Evolutionary conservation across 768 basidiomycete species (phyloP).

Genomic region (Piloderma croceum): DNA sequence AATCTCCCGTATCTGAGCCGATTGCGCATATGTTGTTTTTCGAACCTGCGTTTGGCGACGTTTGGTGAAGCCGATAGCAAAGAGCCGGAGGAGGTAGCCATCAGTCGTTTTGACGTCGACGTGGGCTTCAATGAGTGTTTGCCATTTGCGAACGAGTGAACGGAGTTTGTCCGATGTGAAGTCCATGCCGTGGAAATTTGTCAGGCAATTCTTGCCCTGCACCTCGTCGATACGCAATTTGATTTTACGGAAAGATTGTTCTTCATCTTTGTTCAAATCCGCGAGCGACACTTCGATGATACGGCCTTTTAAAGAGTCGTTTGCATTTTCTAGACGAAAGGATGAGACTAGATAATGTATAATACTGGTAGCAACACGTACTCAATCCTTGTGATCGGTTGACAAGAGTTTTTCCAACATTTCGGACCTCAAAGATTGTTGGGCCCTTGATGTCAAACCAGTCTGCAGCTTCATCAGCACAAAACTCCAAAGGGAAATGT

Average conservation of each 20-base stretch:
- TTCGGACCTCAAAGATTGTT: constrained; percentile 92
- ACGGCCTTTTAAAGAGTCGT: constrained; percentile 96
- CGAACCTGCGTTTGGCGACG: constrained; percentile 92
- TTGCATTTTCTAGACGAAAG: constrained; percentile 78
- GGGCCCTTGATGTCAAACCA: constrained; percentile 99
- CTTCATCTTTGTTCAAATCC: constrained; percentile 99
- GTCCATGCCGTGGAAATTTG: constrained; percentile 99
- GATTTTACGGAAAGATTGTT: constrained; percentile 99
- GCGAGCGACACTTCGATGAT: constrained; percentile 94
- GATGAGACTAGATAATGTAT: constrained; percentile 8
- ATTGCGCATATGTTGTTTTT: constrained; percentile 98
- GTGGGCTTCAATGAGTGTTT: constrained; percentile 97
- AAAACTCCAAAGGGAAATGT: constrained; percentile 1
- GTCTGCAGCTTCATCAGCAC: constrained; percentile 44
- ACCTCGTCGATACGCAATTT: constrained; percentile 95
- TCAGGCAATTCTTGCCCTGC: constrained; percentile 98
- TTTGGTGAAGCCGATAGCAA: constrained; percentile 99
- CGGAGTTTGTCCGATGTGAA: constrained; percentile 99
- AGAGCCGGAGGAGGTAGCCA: constrained; percentile 97
- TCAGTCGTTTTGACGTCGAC: constrained; percentile 99
- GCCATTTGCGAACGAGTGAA: constrained; percentile 99
- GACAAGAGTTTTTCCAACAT: constrained; percentile 97
- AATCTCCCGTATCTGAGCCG: constrained; percentile 93
- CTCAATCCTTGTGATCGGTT: constrained; percentile 98
- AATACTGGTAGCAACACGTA: constrained; percentile 40